Evolutionary conservation across 23 red algal genomes (phyloP).

Genomic region (Gracilaria domingensis): DNA sequence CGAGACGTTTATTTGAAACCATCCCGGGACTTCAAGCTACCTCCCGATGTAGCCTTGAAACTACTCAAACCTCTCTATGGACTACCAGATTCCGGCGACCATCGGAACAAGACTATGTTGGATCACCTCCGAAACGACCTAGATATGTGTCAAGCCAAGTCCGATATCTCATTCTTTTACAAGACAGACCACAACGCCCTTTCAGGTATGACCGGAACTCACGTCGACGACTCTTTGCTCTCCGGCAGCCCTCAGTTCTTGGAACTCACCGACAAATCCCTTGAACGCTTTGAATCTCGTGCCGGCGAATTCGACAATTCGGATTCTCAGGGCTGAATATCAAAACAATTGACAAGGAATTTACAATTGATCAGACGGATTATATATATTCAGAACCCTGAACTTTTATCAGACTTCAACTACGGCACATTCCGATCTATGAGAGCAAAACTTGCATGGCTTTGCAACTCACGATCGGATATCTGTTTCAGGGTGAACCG

Average conservation of each 20-base stretch:
- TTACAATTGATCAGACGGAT: background rate
- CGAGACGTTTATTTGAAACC: background rate
- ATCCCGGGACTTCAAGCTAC: background rate
- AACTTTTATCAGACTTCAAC: background rate
- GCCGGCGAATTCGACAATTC: conserved; percentile 10
- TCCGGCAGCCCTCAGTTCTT: background rate
- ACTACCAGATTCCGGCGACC: background rate
- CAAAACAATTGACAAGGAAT: background rate
- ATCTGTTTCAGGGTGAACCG: conserved; percentile 11
- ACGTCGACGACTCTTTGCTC: conserved; percentile 47
- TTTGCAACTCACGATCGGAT: conserved; percentile 28
- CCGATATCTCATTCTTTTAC: conserved; percentile 15
- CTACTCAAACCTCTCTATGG: conserved; percentile 54
- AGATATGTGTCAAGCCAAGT: background rate
- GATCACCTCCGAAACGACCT: conserved; percentile 11
- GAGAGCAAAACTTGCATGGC: conserved; percentile 31
- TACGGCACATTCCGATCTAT: background rate
- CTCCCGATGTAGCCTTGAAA: background rate
- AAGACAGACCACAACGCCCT: conserved; percentile 12
- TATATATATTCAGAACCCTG: background rate
- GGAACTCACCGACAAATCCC: background rate
- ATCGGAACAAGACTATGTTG: conserved; percentile 43
- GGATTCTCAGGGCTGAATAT: background rate
- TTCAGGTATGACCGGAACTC: conserved; percentile 1
- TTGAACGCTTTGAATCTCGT: conserved; percentile 7